A percentile compares a stretch with the other conserved stretches of the same genome.
These are phyloP conservation scores for Neofusicoccum sp. DNA, from an alignment of 2,329 filamentous ascomycete species.

Conservation along the genomic window DNA sequence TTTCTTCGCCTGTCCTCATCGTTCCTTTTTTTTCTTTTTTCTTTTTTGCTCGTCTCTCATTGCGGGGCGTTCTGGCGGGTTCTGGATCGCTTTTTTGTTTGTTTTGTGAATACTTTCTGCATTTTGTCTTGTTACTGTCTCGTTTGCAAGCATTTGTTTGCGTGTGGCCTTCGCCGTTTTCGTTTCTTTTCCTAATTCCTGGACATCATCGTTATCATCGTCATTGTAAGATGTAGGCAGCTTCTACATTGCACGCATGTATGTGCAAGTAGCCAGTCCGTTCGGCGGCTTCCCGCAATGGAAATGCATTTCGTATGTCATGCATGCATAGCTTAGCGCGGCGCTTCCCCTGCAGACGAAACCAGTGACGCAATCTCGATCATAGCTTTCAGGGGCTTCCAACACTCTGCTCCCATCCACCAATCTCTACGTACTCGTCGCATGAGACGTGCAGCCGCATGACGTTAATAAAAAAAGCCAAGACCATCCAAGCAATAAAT, in stretches of 20 bases:
- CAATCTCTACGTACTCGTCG: too few relatives aligned
- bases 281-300: not conserved
- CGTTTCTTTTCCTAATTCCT: not conserved
- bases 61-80: slow-evolving; percentile 1
- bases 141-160: slow-evolving; percentile 5
- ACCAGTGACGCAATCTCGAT: too few relatives aligned
- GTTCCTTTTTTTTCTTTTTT: not conserved
- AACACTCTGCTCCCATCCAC: too few relatives aligned
- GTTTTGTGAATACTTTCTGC: not conserved
- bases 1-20: not conserved
- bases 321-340: too few relatives aligned
- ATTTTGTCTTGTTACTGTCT: not conserved
- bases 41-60: slow-evolving; percentile 9
- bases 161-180: not conserved
- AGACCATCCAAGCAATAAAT: too few relatives aligned
- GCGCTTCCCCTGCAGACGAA: too few relatives aligned
- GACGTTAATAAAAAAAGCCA: too few relatives aligned
- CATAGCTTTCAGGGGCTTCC: too few relatives aligned
- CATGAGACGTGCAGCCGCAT: too few relatives aligned
- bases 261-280: not conserved
- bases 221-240: not conserved
- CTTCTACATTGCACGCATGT: not conserved
- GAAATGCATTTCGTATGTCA: not conserved
- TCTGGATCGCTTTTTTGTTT: slow-evolving; percentile 6
- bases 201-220: not conserved